Percentiles rank a stretch among this genome's conserved stretches.
These are phyloP conservation scores for Fragilariopsis cylindrus DNA, from an alignment of 108 stramenopile genomes.

Conservation along the genomic window DNA sequence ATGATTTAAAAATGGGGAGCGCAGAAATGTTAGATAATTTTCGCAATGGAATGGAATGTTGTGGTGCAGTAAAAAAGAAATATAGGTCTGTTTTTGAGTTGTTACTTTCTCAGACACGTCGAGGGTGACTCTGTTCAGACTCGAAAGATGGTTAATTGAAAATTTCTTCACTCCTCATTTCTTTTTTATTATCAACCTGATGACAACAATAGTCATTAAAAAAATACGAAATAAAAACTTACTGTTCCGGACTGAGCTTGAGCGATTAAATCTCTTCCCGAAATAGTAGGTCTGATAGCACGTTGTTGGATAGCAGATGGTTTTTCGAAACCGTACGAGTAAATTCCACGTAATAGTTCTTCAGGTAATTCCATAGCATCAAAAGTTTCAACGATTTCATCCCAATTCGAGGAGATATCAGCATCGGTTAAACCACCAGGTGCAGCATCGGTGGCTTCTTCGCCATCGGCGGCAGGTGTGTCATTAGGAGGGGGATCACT, in stretches of 20 bases:
- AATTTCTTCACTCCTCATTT: slow-evolving; percentile 72
- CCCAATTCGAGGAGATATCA: slow-evolving; percentile 92
- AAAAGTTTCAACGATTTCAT: slow-evolving; percentile 93
- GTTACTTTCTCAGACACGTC: slow-evolving; percentile 77
- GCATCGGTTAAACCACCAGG: slow-evolving; percentile 81
- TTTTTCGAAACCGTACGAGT: slow-evolving; percentile 99
- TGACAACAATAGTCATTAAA: neutral
- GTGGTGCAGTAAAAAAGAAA: neutral
- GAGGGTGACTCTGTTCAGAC: slow-evolving; percentile 96
- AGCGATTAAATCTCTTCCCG: slow-evolving; percentile 97
- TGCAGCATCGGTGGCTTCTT: slow-evolving; percentile 11
- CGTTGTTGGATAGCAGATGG: slow-evolving; percentile 99
- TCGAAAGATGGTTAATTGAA: slow-evolving; percentile 96
- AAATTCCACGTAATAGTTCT: slow-evolving; percentile 97
- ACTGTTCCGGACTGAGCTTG: slow-evolving; percentile 99
- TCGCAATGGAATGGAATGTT: neutral
- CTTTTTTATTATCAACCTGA: slow-evolving; percentile 9
- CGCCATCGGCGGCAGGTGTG: slow-evolving; percentile 12
- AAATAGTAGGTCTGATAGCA: slow-evolving; percentile 96
- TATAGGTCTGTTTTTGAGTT: slow-evolving; percentile 88
- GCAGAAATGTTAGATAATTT: neutral
- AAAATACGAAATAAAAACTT: slow-evolving; percentile 32
- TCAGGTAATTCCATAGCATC: slow-evolving; percentile 97
- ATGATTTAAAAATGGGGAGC: neutral
- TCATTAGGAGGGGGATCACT: slow-evolving; percentile 39